Conservation (phyloP, 257 asterid genomes). For the Gynochthodes officinalis region DNA sequence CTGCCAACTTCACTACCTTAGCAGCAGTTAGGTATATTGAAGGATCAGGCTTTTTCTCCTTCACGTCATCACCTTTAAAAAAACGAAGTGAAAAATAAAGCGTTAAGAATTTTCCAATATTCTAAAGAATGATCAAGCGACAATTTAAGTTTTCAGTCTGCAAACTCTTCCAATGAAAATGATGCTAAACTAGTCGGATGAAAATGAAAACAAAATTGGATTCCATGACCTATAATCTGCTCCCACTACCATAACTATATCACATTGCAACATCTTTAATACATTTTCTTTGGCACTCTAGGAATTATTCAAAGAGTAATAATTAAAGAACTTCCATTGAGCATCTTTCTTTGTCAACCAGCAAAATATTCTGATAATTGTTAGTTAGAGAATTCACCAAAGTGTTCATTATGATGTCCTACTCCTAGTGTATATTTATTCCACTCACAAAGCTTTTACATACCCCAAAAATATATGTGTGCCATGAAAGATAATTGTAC, state of each 20-base stretch:
- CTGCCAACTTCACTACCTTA: constrained; percentile 38
- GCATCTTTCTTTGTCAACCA: not conserved
- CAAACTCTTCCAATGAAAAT: not conserved
- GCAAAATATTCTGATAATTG: not conserved
- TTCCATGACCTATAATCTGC: not conserved
- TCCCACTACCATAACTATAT: not conserved
- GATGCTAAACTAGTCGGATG: not conserved
- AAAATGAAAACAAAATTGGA: not conserved
- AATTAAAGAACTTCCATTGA: not conserved
- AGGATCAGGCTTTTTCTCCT: constrained; percentile 92
- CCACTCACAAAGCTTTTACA: not conserved
- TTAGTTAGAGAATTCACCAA: not conserved
- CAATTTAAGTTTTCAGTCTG: not conserved
- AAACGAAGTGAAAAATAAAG: not conserved
- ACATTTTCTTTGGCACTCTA: not conserved
- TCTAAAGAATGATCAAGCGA: not conserved
- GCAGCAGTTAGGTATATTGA: constrained; percentile 77
- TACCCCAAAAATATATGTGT: not conserved
- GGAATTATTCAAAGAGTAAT: not conserved
- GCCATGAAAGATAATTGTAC: not conserved
- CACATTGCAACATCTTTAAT: not conserved
- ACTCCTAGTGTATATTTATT: no score
- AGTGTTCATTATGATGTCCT: not conserved
- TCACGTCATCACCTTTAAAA: constrained; percentile 92
- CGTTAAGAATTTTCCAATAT: not conserved